phyloP scores from a whole-genome alignment of 768 basidiomycete species.

The Lenzites betulinus region DNA sequence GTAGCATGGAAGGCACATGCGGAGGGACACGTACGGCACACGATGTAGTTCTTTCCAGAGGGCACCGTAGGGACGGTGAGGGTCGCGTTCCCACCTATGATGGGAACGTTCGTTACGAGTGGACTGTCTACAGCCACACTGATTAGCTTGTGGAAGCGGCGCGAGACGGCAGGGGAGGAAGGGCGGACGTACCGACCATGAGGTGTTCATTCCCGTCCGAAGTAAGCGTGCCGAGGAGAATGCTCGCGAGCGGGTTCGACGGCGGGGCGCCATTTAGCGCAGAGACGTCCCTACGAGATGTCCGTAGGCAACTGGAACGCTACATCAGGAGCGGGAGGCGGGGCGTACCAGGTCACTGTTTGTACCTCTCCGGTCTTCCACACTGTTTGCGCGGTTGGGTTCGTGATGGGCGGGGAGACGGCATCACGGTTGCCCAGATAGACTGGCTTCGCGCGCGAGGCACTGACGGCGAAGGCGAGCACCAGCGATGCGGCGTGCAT shows the following conservation, averaged over 20 bases:
- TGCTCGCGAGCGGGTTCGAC: conserved; percentile 36
- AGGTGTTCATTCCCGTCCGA: conserved; percentile 48
- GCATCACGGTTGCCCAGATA: conserved; percentile 19
- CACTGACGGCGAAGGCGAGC: conserved; percentile 7
- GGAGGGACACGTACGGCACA: conserved; percentile 41
- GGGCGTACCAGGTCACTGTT: conserved; percentile 45
- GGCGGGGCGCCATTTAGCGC: conserved; percentile 36
- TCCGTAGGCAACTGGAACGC: no score
- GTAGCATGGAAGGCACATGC: no score
- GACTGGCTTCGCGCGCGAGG: conserved; percentile 14
- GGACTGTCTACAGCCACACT: conserved; percentile 39
- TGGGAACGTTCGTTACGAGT: conserved; percentile 42
- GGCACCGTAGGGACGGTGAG: conserved; percentile 43
- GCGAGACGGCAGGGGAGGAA: neutral
- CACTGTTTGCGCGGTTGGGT: conserved; percentile 34
- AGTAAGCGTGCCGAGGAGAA: conserved; percentile 48
- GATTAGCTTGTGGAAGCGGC: neutral
- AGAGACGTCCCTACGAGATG: conserved; percentile 24
- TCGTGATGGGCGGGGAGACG: conserved; percentile 42
- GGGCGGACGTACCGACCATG: conserved; percentile 43
- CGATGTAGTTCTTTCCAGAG: conserved; percentile 43
- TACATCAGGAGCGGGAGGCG: no score
- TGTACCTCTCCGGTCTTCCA: conserved; percentile 43
- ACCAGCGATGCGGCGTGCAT: neutral
- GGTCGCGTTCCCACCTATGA: conserved; percentile 41